Evolutionary conservation across 176 grass and related monocot genomes (phyloP), one percentile per base, ranked within the genome.

Genomic region (Oryza meridionalis): DNA sequence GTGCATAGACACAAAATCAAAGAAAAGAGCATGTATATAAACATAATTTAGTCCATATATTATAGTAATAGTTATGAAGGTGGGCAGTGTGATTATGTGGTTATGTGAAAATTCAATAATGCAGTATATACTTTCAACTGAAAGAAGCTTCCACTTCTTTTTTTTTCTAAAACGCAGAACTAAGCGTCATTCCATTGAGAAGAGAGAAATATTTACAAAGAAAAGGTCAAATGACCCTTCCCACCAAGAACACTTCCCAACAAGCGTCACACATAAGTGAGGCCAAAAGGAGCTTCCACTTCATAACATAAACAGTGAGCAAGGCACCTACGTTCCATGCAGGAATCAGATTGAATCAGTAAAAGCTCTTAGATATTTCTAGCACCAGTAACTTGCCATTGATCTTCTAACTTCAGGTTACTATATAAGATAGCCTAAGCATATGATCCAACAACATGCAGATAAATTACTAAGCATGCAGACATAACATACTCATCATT

Each of bases 401-500:
- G 72, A 76, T 70, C 61, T 45, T 72, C 69, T 55, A 67, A 75
- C 35, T 59, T 38, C 59, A 40, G 11, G 11, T 73, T 53, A 42
- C 4, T 27, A 53, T 55, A 69, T 19, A 73, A 38, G 27, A 49
- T 78, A 74, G 43, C 32, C 7, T 35, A 21, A 62, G 8, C 13
- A 72, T 22, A 86, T 73, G 24, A 81, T 58, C 13, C 12, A 77
- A 46, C 13, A 85, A 26, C 50, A 76, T 75, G 17, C 51, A 70
- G 55, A 65, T 55, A 81, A 47, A 53, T 51, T 47, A 67, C 51
- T 55, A 76, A 47, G 55, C 25, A 44, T 27, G 15, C 6, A 70
- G 70, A 32, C 37, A 82, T 75, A 89, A 13, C 25, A 40, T 37
- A 81, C 10, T 77, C 33, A 53, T 45, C 63, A 67, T 58, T 77